Conservation (phyloP, 148 eudicot genomes). For the Vaccinium corymbosum region DNA sequence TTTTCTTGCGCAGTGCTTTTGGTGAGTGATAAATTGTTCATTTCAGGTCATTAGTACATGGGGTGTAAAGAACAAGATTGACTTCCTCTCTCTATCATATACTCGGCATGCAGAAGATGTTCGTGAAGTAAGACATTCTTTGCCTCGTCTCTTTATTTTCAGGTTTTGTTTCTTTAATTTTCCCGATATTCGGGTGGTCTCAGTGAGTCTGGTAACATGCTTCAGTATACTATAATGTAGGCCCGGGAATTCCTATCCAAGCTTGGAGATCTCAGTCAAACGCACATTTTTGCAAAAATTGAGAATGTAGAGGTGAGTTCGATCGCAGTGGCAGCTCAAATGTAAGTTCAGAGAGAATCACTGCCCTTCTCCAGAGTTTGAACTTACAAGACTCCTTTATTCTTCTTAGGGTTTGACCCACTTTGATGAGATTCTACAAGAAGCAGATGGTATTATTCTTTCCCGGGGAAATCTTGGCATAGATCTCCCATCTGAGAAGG, state of each 20-base stretch:
- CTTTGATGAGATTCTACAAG: constrained; percentile 92
- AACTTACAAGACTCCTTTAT: neutral
- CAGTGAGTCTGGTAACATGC: neutral
- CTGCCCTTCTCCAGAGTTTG: too few relatives aligned
- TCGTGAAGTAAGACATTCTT: constrained; percentile 58
- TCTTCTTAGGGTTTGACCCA: constrained; percentile 70
- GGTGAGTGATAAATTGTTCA: constrained; percentile 13
- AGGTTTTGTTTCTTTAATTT: neutral
- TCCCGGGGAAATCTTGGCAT: constrained; percentile 99
- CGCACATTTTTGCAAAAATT: constrained; percentile 91
- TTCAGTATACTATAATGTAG: constrained; percentile 29
- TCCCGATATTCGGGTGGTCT: neutral
- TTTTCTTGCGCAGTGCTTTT: constrained; percentile 7
- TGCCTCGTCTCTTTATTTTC: neutral
- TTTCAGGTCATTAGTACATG: constrained; percentile 77
- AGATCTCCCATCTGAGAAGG: constrained; percentile 98
- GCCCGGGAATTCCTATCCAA: constrained; percentile 72
- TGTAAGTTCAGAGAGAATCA: neutral
- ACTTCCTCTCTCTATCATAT: constrained; percentile 81
- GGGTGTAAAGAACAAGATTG: constrained; percentile 91
- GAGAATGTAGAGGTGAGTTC: constrained; percentile 78
- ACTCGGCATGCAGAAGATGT: constrained; percentile 97
- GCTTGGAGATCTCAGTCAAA: constrained; percentile 78
- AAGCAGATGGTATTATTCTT: constrained; percentile 95
- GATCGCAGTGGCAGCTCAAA: neutral